Base-by-base conservation (phyloP, 352 stramenopile genomes). In the Discostella stelligera region DNA sequence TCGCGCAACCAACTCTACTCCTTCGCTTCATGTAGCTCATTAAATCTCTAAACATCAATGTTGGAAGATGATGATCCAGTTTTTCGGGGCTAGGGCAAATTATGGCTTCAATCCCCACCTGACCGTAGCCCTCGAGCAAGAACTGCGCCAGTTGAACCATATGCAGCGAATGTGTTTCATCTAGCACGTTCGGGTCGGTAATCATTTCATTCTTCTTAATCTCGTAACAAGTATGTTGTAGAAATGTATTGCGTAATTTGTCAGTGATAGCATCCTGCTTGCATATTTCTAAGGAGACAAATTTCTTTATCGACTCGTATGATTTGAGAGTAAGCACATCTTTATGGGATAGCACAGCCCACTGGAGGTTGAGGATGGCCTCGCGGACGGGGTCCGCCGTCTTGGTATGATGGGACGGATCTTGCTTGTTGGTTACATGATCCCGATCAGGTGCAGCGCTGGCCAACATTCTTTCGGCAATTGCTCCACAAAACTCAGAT, bases 141-240 rank as follows among this genome's bases (percentile, higher is more conserved):
- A 92, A 94, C 62, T 83, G 79, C 10, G 82, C 86, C 58, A 94
- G 67, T 50, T 87, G 82, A 0, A 92, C 82, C 81, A 91, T 89
- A 27, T 87, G 73, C 21, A 94, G 68, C 4, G 84, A 79, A 44
- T 89, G 69, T 9, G 60, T 74, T 75, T 94, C 89, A 66, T 92
- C 82, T 21, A 21, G 18, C 66, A 37, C 46, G 13, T 60, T 37
- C 3, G 60, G 52, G 39, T 60, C 53, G 37, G 37, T 27, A 20
- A 13, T 48, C 9, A 48, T 30, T 10, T 6, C 66, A 67, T 84
- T 85, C 44, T 67, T 69, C 0, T 27, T 30, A 3, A 93, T 60
- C 10, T 71, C 66, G 14, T 71, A 16, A 27, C 79, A 56, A 66
- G 86, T 93, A 13, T 79, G 68, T 10, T 54, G 11, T 16, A 94